Evolutionary conservation across 106 monocot species (phyloP).

Genomic region (Dendrobium huoshanense): DNA sequence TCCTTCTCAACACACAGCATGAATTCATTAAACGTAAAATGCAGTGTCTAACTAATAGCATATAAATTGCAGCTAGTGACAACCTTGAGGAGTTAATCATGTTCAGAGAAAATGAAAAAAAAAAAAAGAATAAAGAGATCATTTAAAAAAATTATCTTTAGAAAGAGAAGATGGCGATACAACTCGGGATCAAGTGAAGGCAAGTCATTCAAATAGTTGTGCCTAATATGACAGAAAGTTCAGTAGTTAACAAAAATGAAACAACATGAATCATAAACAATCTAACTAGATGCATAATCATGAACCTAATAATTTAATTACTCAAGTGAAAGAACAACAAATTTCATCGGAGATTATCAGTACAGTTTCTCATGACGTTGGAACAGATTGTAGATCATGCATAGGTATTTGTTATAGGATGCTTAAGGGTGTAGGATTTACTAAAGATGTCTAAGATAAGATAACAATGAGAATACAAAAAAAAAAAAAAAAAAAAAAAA

Average conservation of each 20-base stretch:
- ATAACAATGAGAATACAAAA: too few species aligned
- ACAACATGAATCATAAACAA: neutral
- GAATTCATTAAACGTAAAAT: neutral
- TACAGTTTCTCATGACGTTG: too few species aligned
- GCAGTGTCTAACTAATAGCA: neutral
- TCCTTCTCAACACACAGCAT: neutral
- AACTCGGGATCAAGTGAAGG: constrained; percentile 96
- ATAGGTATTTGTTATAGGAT: too few species aligned
- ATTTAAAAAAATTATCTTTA: constrained; percentile 46
- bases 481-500: too few species aligned
- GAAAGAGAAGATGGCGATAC: constrained; percentile 88
- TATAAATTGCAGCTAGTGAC: neutral
- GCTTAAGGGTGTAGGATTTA: too few species aligned
- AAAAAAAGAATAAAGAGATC: neutral
- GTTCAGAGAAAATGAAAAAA: neutral
- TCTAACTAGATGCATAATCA: neutral
- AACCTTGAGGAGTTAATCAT: neutral
- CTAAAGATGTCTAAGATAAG: too few species aligned
- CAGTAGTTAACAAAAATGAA: neutral
- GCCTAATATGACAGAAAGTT: constrained; percentile 27
- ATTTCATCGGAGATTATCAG: too few species aligned
- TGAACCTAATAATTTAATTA: neutral
- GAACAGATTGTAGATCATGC: too few species aligned
- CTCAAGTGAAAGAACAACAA: neutral
- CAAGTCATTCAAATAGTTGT: constrained; percentile 91